phyloP scores from a whole-genome alignment of 2,329 filamentous ascomycete genomes.

The Cytospora leucostoma region DNA sequence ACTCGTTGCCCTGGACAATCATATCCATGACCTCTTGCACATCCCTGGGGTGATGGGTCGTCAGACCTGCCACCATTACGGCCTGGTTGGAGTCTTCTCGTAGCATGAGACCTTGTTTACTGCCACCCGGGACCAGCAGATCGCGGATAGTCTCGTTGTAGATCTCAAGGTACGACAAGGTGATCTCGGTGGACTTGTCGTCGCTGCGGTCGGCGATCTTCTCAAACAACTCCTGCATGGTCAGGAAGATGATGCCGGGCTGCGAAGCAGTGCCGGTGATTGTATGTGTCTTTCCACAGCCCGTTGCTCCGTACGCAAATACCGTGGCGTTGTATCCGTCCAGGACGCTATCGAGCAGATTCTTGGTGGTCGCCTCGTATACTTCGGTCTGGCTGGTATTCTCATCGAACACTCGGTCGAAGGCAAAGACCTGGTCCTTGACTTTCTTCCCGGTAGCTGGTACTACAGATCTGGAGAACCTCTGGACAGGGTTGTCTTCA shows the following conservation, averaged over 20 bases:
- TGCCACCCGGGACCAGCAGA: constrained; percentile 80
- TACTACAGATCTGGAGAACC: constrained; percentile 80
- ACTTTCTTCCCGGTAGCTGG: constrained; percentile 80
- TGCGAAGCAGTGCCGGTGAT: constrained; percentile 91
- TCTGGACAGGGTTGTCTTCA: constrained; percentile 89
- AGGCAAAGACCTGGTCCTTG: constrained; percentile 97
- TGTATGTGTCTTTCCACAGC: constrained; percentile 97
- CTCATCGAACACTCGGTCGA: constrained; percentile 96
- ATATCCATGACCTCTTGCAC: constrained; percentile 99
- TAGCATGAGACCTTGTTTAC: constrained; percentile 83
- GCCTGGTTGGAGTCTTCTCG: constrained; percentile 92
- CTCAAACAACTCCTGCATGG: constrained; percentile 98
- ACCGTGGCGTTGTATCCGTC: constrained; percentile 99
- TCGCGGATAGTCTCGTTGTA: constrained; percentile 99
- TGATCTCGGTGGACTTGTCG: constrained; percentile 87
- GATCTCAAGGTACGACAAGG: constrained; percentile 94
- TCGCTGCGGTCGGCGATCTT: constrained; percentile 84
- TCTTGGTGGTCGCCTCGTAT: constrained; percentile 89
- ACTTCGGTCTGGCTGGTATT: constrained; percentile 90
- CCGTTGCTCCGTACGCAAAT: constrained; percentile 96
- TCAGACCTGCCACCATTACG: constrained; percentile 87
- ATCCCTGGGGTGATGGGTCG: constrained; percentile 86
- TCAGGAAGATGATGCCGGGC: constrained; percentile 96
- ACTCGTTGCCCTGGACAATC: constrained; percentile 93
- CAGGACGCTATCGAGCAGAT: constrained; percentile 88